Evolutionary conservation across 1,284 basidiomycete species (phyloP), one percentile per base, ranked within the genome.

Genomic region (Erythrobasidium hasegawianum): DNA sequence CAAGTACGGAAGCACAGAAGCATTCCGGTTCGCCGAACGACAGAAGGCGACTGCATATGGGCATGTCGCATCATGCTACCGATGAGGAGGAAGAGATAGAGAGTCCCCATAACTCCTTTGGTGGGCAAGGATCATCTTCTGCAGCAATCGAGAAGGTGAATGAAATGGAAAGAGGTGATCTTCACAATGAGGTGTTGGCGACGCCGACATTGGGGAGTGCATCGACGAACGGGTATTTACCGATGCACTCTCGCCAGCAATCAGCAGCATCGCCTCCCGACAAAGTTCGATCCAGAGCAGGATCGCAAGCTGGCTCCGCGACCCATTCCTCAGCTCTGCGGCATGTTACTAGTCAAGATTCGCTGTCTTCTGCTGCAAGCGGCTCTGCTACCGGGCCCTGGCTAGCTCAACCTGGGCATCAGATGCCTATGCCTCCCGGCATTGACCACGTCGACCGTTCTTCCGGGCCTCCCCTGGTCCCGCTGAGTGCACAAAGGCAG

Each of bases 311-410:
- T 52, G 16, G 43, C 22, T 57, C 62, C 7, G 33, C 54, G 24
- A 24, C 22, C 5, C 43, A 47, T 24, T n/a, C n/a, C n/a, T 33
- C 55, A 4, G 26, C 45, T 14, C 24, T 41, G 22, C 41, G 27
- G 5, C 57, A 14, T 26, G 50, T 58, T 43, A 57, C 62, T 20
- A 65, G 62, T 47, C 50, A 43, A n/a, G 62, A 65, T 14, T 55
- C 50, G 27, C 26, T 65, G n/a, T 20, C 55, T 40, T 65, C 62
- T 16, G 52, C 56, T 11, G 52, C 62, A 7, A 50, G 33, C 4
- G 47, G 27, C 14, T 43, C 61, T n/a, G 22, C 52, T 27, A 18
- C 33, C 8, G n/a, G 52, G 24, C 26, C 49, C 26, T 47, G 54
- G 40, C 29, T 26, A 16, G 13, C 16, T 2, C n/a, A 33, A 26